These are phyloP conservation scores for Besnoitia besnoiti DNA, from an alignment of 169 alveolate species.

Conservation along the genomic window DNA sequence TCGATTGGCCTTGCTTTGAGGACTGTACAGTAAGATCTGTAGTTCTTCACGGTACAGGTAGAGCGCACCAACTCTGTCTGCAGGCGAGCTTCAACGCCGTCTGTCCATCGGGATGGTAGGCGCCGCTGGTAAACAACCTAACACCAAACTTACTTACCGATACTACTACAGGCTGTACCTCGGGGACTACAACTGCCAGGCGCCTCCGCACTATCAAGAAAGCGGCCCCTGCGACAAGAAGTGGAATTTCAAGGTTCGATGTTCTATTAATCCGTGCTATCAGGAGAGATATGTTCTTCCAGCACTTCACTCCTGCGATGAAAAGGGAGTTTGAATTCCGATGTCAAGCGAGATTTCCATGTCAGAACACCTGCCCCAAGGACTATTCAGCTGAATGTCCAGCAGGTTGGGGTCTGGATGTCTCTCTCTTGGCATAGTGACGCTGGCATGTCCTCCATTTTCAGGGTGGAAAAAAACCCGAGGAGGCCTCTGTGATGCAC, in stretches of 20 bases:
- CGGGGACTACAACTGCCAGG: constrained; percentile 20
- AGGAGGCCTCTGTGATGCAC: constrained; percentile 28
- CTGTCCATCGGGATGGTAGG: constrained; percentile 63
- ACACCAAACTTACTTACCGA: neutral
- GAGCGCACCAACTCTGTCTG: neutral
- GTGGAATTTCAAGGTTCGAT: constrained; percentile 53
- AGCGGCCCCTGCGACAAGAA: constrained; percentile 40
- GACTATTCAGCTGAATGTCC: constrained; percentile 50
- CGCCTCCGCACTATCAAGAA: constrained; percentile 22
- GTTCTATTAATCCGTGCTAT: neutral
- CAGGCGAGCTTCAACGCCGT: constrained; percentile 43
- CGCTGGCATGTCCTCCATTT: neutral
- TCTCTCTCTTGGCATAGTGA: neutral
- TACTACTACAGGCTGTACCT: neutral
- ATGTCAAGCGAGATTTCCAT: constrained; percentile 58
- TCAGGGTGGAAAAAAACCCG: constrained; percentile 16
- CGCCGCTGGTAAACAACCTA: neutral
- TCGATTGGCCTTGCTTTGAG: constrained; percentile 53
- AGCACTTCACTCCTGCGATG: constrained; percentile 58
- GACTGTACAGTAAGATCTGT: constrained; percentile 49
- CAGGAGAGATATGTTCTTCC: neutral
- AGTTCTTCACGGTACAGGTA: no score
- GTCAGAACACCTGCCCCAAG: constrained; percentile 53
- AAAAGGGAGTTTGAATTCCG: constrained; percentile 28
- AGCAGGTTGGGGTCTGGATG: constrained; percentile 17